Evolutionary conservation across 2,329 filamentous ascomycete species (phyloP).

Genomic region (Venturia effusa): DNA sequence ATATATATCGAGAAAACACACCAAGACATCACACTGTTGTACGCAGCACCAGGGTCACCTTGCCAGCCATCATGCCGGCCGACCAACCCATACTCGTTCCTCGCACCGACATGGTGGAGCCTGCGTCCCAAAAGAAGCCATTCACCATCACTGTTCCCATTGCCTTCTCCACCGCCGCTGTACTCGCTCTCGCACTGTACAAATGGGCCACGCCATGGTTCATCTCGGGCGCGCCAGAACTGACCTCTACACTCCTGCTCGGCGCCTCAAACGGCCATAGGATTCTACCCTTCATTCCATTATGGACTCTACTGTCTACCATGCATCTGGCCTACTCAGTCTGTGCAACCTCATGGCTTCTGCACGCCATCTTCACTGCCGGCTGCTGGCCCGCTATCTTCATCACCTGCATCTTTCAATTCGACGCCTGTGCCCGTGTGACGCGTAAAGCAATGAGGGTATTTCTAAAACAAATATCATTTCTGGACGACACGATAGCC

Average conservation of each 20-base stretch:
- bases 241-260: neutral
- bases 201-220: conserved; percentile 27
- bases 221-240: conserved; percentile 26
- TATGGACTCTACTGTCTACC: conserved; percentile 37
- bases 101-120: neutral
- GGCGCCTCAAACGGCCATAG: conserved; percentile 16
- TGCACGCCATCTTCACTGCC: conserved; percentile 33
- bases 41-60: too few relatives aligned
- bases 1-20: too few relatives aligned
- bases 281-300: conserved; percentile 32
- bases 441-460: conserved; percentile 26
- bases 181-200: conserved; percentile 15
- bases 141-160: conserved; percentile 8
- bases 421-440: conserved; percentile 27
- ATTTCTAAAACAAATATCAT: conserved; percentile 34
- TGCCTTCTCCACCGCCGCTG: conserved; percentile 12
- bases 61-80: neutral
- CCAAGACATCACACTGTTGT: too few relatives aligned
- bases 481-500: conserved; percentile 41
- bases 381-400: conserved; percentile 32
- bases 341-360: conserved; percentile 41
- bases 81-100: neutral
- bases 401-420: conserved; percentile 37
- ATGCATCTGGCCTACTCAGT: conserved; percentile 38
- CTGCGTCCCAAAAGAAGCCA: neutral